Conservation (phyloP, 805 yeast genomes). For the Kuraishia ogatae region DNA sequence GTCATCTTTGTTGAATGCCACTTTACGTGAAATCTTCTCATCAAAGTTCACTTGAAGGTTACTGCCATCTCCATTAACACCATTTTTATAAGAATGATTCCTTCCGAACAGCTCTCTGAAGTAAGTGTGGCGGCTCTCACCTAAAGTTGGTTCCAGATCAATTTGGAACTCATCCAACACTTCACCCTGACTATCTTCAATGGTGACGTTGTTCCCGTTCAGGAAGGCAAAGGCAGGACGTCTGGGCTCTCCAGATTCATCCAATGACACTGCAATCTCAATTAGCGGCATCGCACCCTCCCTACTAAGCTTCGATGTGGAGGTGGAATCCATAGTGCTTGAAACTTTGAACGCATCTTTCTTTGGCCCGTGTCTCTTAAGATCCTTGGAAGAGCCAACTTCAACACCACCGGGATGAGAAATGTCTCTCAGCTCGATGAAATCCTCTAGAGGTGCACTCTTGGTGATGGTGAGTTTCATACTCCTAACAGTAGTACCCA, state of each 20-base stretch:
- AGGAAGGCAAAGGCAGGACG: slow-evolving; percentile 29
- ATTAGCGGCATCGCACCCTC: not conserved
- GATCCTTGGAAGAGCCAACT: not conserved
- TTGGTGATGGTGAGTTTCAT: slow-evolving; percentile 46
- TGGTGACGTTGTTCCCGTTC: slow-evolving; percentile 29
- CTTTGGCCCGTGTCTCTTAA: not conserved
- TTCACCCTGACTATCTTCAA: slow-evolving; percentile 37
- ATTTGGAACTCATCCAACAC: slow-evolving; percentile 24
- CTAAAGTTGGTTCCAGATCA: not conserved
- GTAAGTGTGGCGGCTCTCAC: not conserved
- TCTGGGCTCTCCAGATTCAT: slow-evolving; percentile 7
- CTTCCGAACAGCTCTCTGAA: not conserved
- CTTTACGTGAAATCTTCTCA: slow-evolving; percentile 1
- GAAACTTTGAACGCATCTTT: not conserved
- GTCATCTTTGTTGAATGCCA: slow-evolving; percentile 1
- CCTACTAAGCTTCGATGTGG: not conserved
- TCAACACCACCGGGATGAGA: not conserved
- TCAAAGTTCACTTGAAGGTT: slow-evolving; percentile 5
- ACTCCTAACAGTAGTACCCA: not conserved
- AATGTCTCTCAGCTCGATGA: not conserved
- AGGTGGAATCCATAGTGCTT: not conserved
- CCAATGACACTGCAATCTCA: not conserved
- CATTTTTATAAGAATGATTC: not conserved
- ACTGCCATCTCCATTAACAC: not conserved
- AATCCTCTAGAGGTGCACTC: not conserved